Conservation (phyloP, 2,329 filamentous ascomycete species). For the Cordyceps farinosa region DNA sequence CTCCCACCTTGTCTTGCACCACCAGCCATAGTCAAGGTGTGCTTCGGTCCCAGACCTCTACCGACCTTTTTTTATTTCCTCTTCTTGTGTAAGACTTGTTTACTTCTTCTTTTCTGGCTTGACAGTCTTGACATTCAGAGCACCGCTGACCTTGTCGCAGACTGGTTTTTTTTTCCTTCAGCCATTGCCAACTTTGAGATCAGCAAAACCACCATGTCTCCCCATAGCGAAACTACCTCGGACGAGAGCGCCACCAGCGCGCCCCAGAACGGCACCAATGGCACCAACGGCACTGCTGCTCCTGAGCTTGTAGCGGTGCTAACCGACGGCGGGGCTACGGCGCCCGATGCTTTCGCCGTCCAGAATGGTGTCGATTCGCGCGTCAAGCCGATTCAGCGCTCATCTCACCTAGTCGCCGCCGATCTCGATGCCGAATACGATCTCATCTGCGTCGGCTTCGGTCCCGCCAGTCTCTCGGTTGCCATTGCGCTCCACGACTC, state of each 20-base stretch:
- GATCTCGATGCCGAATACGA: slow-evolving; percentile 68
- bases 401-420: slow-evolving; percentile 44
- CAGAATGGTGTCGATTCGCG: neutral
- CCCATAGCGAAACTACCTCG: slow-evolving; percentile 11
- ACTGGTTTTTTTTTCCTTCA: neutral
- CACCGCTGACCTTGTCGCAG: neutral
- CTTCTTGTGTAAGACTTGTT: neutral
- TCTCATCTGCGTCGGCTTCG: slow-evolving; percentile 87
- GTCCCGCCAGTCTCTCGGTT: slow-evolving; percentile 84
- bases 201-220: slow-evolving; percentile 6
- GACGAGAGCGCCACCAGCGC: slow-evolving; percentile 7
- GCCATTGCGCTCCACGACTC: slow-evolving; percentile 84
- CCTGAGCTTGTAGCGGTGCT: neutral
- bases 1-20: neutral
- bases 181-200: neutral
- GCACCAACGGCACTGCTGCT: slow-evolving; percentile 11
- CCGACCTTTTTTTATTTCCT: neutral
- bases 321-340: neutral
- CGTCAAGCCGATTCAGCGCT: slow-evolving; percentile 16
- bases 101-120: neutral
- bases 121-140: neutral
- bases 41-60: neutral
- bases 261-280: slow-evolving; percentile 12
- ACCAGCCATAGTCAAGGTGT: neutral
- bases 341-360: neutral